phyloP scores from a whole-genome alignment of 2,329 filamentous ascomycete genomes.

The Fusarium cyanostomum region DNA sequence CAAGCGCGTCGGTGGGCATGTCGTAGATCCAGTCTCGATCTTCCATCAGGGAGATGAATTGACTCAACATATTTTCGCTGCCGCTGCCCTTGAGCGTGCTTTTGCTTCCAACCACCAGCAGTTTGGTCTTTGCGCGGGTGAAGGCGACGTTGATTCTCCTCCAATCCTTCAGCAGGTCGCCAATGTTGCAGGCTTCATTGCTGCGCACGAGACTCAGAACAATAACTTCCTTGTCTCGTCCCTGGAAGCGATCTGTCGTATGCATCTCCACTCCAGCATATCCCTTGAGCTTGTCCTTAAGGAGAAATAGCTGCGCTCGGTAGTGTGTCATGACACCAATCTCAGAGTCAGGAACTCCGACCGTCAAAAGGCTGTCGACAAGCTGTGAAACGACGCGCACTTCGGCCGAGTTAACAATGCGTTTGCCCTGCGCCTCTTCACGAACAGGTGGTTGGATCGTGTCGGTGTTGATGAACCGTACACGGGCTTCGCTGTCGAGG shows the following conservation, averaged over 20 bases:
- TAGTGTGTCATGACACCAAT: constrained; percentile 98
- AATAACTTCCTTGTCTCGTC: constrained; percentile 92
- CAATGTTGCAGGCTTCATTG: constrained; percentile 84
- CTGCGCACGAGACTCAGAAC: constrained; percentile 88
- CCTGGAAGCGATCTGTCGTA: constrained; percentile 96
- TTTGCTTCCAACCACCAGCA: constrained; percentile 86
- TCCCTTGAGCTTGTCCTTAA: constrained; percentile 76
- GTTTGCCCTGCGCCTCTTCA: constrained; percentile 81
- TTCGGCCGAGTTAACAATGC: constrained; percentile 90
- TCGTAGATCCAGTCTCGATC: constrained; percentile 82
- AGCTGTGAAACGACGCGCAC: constrained; percentile 80
- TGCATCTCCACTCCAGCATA: constrained; percentile 84
- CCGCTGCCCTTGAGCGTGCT: constrained; percentile 78
- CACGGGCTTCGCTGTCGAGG: constrained; percentile 75
- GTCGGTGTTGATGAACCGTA: constrained; percentile 92
- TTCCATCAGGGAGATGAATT: constrained; percentile 82
- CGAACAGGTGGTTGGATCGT: constrained; percentile 68
- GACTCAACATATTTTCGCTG: constrained; percentile 78
- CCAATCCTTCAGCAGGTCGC: constrained; percentile 91
- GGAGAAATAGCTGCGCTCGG: constrained; percentile 85
- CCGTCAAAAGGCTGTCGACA: constrained; percentile 78
- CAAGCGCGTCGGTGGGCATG: constrained; percentile 69
- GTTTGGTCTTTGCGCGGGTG: constrained; percentile 89
- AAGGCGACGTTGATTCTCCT: constrained; percentile 94
- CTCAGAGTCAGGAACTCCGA: constrained; percentile 77